Evolutionary conservation across 1,139 yeast genomes (phyloP).

Genomic region (Lodderomyces pseudojiufengensis): DNA sequence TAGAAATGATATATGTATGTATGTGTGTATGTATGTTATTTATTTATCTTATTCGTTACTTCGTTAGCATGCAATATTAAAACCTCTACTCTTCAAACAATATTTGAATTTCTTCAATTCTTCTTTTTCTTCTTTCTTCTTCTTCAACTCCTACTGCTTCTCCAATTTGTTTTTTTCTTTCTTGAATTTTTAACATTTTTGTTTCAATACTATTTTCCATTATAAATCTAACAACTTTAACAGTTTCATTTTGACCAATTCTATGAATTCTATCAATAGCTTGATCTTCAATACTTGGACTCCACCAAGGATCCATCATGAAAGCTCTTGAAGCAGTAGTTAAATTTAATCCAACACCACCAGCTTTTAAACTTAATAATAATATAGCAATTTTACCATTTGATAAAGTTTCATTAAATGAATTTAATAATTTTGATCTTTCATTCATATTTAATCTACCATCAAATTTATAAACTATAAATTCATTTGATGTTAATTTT

Average conservation of each 20-base stretch:
- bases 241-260: constrained; percentile 77
- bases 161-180: constrained; percentile 78
- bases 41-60: too few relatives aligned
- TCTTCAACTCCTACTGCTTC: constrained; percentile 81
- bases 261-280: constrained; percentile 94
- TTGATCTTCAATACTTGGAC: constrained; percentile 89
- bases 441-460: constrained; percentile 72
- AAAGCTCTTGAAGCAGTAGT: constrained; percentile 85
- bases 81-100: constrained; percentile 54
- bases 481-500: constrained; percentile 29
- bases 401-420: constrained; percentile 40
- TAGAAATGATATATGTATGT: too few relatives aligned
- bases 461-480: constrained; percentile 64
- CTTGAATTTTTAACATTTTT: constrained; percentile 84
- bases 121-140: constrained; percentile 65
- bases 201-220: constrained; percentile 86
- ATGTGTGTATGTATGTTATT: not conserved
- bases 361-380: constrained; percentile 80
- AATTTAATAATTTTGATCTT: constrained; percentile 57
- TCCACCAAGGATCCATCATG: constrained; percentile 99
- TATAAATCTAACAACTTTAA: constrained; percentile 75
- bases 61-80: too few relatives aligned
- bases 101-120: constrained; percentile 78
- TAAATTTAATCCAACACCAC: constrained; percentile 91
- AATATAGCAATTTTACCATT: constrained; percentile 49